Evolutionary conservation across 768 basidiomycete genomes (phyloP).

Genomic region (Cyathus striatus): DNA sequence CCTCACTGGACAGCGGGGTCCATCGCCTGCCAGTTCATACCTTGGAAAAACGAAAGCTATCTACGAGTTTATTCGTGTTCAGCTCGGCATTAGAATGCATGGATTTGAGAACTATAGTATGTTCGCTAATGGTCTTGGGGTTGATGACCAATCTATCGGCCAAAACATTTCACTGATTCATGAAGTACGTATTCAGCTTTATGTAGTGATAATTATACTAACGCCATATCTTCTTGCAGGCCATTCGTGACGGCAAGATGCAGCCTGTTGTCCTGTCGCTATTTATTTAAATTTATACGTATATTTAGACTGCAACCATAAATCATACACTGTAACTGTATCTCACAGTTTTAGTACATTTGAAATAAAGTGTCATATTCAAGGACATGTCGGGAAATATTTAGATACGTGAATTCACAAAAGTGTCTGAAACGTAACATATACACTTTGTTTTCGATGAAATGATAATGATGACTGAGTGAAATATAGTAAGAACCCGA

Average conservation of each 20-base stretch:
- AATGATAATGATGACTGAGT: no score
- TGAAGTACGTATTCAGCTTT: constrained; percentile 38
- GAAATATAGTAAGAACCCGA: no score
- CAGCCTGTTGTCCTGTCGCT: constrained; percentile 50
- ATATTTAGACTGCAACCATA: no score
- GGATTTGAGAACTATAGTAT: constrained; percentile 60
- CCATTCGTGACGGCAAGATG: constrained; percentile 68
- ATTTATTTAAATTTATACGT: constrained; percentile 30
- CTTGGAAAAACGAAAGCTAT: constrained; percentile 59
- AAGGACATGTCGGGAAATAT: no score
- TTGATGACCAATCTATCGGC: constrained; percentile 58
- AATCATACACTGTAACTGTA: no score
- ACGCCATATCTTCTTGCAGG: constrained; percentile 19
- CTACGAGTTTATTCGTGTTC: constrained; percentile 67
- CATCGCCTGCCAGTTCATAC: constrained; percentile 57
- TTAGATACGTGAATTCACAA: no score
- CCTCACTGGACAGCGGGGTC: constrained; percentile 51
- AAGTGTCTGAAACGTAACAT: no score
- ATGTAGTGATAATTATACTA: neutral
- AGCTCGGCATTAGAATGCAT: constrained; percentile 68
- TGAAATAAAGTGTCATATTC: no score
- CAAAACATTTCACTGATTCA: constrained; percentile 71
- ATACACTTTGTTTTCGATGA: no score
- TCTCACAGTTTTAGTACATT: no score
- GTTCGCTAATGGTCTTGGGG: constrained; percentile 38